A percentile compares a stretch with the other conserved stretches of the same genome.
Conservation (phyloP, 345 rosid genomes). For the Salix exigua region DNA sequence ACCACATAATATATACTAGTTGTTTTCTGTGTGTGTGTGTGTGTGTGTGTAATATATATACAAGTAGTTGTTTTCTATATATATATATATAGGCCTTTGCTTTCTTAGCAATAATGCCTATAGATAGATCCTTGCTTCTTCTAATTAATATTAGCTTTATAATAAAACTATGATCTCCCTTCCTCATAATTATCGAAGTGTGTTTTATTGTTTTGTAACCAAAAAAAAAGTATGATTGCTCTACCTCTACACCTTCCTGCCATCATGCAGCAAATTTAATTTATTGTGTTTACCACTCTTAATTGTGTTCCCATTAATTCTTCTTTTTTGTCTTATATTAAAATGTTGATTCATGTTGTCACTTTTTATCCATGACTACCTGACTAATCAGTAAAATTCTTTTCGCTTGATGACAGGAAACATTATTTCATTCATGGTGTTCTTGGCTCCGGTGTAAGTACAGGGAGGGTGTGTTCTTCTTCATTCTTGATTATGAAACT, state of each 20-base stretch:
- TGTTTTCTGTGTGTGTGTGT: too few relatives aligned
- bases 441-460: slow-evolving; percentile 84
- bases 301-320: not conserved
- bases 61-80: not conserved
- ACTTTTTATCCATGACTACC: not conserved
- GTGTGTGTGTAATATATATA: too few relatives aligned
- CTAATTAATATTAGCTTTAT: not conserved
- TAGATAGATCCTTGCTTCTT: not conserved
- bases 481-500: not conserved
- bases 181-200: not conserved
- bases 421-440: slow-evolving; percentile 61
- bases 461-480: too few relatives aligned
- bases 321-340: not conserved
- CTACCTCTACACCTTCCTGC: not conserved
- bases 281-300: not conserved
- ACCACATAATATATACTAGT: not conserved
- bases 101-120: not conserved
- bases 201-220: not conserved
- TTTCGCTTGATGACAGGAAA: slow-evolving; percentile 49
- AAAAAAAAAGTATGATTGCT: not conserved
- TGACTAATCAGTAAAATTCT: not conserved
- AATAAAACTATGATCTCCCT: not conserved
- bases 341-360: not conserved
- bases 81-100: not conserved
- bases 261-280: not conserved